Evolutionary conservation across 2,329 filamentous ascomycete species (phyloP).

Genomic region (Colletotrichum lupini): DNA sequence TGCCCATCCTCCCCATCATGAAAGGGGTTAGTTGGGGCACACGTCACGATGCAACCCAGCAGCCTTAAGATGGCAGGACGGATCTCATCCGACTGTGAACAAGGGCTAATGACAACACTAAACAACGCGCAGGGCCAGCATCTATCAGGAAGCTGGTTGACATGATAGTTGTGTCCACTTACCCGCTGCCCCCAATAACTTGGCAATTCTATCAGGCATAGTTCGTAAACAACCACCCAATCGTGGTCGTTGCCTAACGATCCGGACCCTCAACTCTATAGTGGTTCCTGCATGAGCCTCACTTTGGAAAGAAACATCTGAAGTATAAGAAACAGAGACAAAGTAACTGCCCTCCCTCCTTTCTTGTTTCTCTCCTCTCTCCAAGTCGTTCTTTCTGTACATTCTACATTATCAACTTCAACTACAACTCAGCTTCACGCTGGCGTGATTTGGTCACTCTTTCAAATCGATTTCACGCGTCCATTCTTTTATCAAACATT

Average conservation of each 20-base stretch:
- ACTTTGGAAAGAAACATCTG: too few relatives aligned
- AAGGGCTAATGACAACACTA: too few relatives aligned
- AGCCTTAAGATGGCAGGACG: not conserved
- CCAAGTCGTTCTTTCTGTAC: not conserved
- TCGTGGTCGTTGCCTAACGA: too few relatives aligned
- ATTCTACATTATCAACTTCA: not conserved
- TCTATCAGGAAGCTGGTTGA: too few relatives aligned
- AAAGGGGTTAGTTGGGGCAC: not conserved
- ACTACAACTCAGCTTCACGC: conserved; percentile 4
- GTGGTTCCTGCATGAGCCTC: too few relatives aligned
- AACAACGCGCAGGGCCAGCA: too few relatives aligned
- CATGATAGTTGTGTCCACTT: not conserved
- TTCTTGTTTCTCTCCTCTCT: not conserved
- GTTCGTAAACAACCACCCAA: too few relatives aligned
- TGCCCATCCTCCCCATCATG: not conserved
- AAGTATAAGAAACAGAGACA: too few relatives aligned
- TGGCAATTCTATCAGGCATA: too few relatives aligned
- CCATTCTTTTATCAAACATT: conserved; percentile 3
- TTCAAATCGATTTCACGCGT: conserved; percentile 17
- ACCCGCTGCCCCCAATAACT: not conserved
- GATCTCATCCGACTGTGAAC: not conserved
- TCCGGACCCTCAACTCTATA: too few relatives aligned
- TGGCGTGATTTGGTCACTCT: conserved; percentile 9
- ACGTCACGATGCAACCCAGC: not conserved
- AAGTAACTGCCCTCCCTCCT: not conserved